Evolutionary conservation across 176 grass and related monocot genomes (phyloP).

Genomic region (Elymus sibiricus): DNA sequence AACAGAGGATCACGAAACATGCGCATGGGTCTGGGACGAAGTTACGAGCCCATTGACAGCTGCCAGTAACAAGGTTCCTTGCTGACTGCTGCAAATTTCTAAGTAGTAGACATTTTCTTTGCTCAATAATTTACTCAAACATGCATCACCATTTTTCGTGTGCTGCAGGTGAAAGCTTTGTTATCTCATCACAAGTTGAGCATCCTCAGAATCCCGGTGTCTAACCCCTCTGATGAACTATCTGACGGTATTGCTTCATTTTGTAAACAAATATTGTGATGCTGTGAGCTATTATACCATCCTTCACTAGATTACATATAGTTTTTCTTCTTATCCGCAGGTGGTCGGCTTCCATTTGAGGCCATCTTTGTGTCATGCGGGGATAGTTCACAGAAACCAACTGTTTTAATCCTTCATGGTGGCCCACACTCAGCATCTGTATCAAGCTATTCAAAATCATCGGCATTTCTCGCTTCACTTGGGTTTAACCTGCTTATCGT

Average conservation of each 20-base stretch:
- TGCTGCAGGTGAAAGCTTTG: constrained; percentile 53
- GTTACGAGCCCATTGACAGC: constrained; percentile 43
- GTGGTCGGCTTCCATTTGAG: constrained; percentile 68
- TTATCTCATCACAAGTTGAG: constrained; percentile 51
- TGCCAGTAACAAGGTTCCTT: constrained; percentile 55
- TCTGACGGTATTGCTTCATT: constrained; percentile 44
- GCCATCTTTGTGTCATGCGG: constrained; percentile 71
- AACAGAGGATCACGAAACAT: constrained; percentile 24
- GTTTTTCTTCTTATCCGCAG: constrained; percentile 26
- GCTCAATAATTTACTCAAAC: background rate
- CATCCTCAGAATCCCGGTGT: constrained; percentile 69
- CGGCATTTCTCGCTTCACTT: constrained; percentile 73
- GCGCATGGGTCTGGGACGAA: constrained; percentile 67
- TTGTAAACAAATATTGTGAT: background rate
- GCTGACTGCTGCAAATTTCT: background rate
- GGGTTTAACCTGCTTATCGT: constrained; percentile 83
- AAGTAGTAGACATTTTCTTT: background rate
- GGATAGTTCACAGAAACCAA: constrained; percentile 47
- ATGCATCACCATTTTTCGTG: background rate
- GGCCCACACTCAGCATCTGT: constrained; percentile 77
- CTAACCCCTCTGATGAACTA: constrained; percentile 40
- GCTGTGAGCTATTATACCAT: background rate
- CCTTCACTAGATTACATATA: background rate
- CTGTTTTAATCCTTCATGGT: constrained; percentile 79
- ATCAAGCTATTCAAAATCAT: constrained; percentile 73